Conservation (phyloP, 2,329 filamentous ascomycete species). For the Stagonosporopsis chrysanthemi region DNA sequence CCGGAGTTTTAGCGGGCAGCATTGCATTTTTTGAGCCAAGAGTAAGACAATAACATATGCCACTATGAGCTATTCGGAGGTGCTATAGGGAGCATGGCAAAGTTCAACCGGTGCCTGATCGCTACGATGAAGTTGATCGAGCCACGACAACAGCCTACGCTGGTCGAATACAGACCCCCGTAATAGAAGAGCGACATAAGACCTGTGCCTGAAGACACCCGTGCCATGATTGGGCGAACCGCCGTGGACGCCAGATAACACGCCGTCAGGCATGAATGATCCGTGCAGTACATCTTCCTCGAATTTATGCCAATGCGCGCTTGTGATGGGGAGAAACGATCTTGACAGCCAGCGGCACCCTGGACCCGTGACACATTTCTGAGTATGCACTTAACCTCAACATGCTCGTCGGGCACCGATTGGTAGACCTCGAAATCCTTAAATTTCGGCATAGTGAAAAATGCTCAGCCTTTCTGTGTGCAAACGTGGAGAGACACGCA, state of each 20-base stretch:
- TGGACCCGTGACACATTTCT: slow-evolving; percentile 10
- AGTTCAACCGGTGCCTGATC: slow-evolving; percentile 7
- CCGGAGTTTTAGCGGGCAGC: background rate
- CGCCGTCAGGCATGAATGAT: slow-evolving; percentile 14
- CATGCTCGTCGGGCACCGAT: slow-evolving; percentile 13
- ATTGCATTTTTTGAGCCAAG: background rate
- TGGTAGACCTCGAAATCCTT: slow-evolving; percentile 11
- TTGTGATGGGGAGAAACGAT: background rate
- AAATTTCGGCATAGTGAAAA: slow-evolving; percentile 6
- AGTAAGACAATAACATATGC: background rate
- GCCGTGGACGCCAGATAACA: background rate
- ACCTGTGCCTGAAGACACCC: background rate
- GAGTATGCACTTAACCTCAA: slow-evolving; percentile 13
- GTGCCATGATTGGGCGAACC: slow-evolving; percentile 7
- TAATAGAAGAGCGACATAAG: slow-evolving; percentile 7
- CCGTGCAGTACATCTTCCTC: slow-evolving; percentile 15
- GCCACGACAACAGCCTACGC: background rate
- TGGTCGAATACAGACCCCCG: slow-evolving; percentile 13
- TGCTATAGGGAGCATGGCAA: background rate
- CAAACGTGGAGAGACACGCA: slow-evolving; percentile 18
- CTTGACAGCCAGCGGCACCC: slow-evolving; percentile 6
- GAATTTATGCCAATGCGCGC: slow-evolving; percentile 11
- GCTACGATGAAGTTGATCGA: background rate
- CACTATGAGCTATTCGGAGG: background rate
- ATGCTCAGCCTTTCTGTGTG: slow-evolving; percentile 1